Evolutionary conservation across 495 filamentous ascomycete species (phyloP).

Genomic region (Corynascus novoguineensis): DNA sequence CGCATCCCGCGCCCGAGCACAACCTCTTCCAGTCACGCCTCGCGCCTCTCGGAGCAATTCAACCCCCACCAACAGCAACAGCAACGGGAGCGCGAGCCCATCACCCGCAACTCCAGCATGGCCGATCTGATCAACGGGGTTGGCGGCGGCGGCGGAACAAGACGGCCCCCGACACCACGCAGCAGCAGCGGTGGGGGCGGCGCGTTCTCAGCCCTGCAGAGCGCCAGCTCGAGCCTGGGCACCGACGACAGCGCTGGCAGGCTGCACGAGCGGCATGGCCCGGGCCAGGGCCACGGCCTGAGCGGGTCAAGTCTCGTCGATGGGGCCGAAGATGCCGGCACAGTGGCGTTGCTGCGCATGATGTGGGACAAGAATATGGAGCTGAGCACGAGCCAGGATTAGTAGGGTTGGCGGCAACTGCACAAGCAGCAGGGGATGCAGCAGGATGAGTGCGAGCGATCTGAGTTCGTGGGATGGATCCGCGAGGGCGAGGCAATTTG

Average conservation of each 20-base stretch:
- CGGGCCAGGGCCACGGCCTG: conserved; percentile 27
- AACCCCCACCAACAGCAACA: not conserved
- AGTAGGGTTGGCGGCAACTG: conserved; percentile 13
- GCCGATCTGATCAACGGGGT: conserved; percentile 4
- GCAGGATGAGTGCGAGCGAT: not conserved
- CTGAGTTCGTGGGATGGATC: too few relatives aligned
- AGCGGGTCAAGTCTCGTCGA: conserved; percentile 41
- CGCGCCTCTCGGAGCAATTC: conserved; percentile 4
- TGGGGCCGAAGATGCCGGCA: conserved; percentile 40
- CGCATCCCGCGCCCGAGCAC: conserved; percentile 34
- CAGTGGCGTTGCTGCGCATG: conserved; percentile 43
- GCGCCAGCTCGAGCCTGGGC: conserved; percentile 37
- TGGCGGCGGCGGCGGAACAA: not conserved
- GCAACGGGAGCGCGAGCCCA: not conserved
- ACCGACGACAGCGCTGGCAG: conserved; percentile 18
- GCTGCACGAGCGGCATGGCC: conserved; percentile 7
- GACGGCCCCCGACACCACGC: not conserved
- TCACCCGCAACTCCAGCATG: conserved; percentile 9
- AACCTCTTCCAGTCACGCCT: conserved; percentile 15
- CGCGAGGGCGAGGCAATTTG: too few relatives aligned
- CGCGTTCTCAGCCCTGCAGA: conserved; percentile 26
- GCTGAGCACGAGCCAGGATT: conserved; percentile 48
- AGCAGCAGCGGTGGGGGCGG: conserved; percentile 15
- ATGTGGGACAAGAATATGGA: conserved; percentile 53
- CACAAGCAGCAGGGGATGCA: not conserved